Conservation (phyloP, 1,284 basidiomycete genomes). For the Ganoderma resinaceum region DNA sequence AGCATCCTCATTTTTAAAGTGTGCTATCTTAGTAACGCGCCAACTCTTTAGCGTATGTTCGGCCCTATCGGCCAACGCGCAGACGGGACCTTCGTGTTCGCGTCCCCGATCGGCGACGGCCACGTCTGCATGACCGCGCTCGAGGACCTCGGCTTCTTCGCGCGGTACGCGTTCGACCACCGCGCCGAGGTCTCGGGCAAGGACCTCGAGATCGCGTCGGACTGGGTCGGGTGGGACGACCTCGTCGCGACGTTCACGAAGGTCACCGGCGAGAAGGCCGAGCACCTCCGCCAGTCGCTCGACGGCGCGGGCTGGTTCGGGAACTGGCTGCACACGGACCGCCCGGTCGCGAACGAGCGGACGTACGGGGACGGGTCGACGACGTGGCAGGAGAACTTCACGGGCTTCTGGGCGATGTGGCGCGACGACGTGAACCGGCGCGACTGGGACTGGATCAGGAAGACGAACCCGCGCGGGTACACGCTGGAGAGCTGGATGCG, state of each 20-base stretch:
- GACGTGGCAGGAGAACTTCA: constrained; percentile 49
- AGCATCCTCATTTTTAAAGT: constrained; percentile 25
- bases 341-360: constrained; percentile 15
- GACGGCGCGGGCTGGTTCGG: constrained; percentile 47
- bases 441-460: constrained; percentile 50
- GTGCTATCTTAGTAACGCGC: background rate
- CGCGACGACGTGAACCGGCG: constrained; percentile 47
- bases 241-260: constrained; percentile 47
- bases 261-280: constrained; percentile 44
- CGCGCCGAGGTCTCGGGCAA: constrained; percentile 47
- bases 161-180: constrained; percentile 51
- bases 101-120: constrained; percentile 33
- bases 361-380: constrained; percentile 37
- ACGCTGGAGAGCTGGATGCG: constrained; percentile 41
- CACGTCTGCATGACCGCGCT: constrained; percentile 41
- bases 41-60: constrained; percentile 41
- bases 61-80: constrained; percentile 41
- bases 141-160: constrained; percentile 45
- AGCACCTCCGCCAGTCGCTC: constrained; percentile 43
- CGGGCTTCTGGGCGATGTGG: constrained; percentile 48
- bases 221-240: constrained; percentile 51
- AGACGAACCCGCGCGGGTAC: constrained; percentile 43
- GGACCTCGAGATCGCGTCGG: constrained; percentile 51
- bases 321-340: constrained; percentile 40
- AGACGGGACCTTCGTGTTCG: constrained; percentile 41